Percentiles rank a stretch among this genome's conserved stretches.
Evolutionary conservation across 2,329 filamentous ascomycete species (phyloP).

Genomic region (Scleromitrula shiraiana): DNA sequence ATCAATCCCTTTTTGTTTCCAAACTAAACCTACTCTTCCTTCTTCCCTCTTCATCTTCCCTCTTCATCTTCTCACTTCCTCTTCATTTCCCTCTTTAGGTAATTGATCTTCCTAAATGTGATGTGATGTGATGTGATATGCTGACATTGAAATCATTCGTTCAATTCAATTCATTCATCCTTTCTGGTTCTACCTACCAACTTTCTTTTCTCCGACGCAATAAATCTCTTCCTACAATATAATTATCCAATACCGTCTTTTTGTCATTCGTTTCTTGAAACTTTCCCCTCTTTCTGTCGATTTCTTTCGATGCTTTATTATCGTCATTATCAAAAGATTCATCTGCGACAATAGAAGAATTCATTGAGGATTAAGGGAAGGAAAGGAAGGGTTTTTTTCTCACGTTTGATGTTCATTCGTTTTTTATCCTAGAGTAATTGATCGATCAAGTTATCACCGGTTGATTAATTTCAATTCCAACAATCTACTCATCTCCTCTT

Average conservation of each 20-base stretch:
- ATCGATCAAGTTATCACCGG: no score
- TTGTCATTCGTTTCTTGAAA: not conserved
- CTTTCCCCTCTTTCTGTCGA: not conserved
- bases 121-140: no score
- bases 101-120: no score
- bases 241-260: no score
- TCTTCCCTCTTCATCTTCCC: not conserved
- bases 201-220: no score
- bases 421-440: constrained; percentile 1
- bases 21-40: not conserved
- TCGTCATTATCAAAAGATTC: not conserved
- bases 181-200: not conserved
- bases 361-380: no score
- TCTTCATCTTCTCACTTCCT: not conserved
- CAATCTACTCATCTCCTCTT: not conserved
- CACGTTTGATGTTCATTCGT: constrained; percentile 18
- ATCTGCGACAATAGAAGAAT: constrained; percentile 1
- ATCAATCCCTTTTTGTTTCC: not conserved
- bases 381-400: no score
- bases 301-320: not conserved
- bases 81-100: constrained; percentile 1
- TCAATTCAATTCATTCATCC: no score
- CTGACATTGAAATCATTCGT: no score
- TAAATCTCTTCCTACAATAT: no score
- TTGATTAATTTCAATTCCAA: not conserved